phyloP scores from a whole-genome alignment of 2,329 filamentous ascomycete species.

The Aspergillus flavus region DNA sequence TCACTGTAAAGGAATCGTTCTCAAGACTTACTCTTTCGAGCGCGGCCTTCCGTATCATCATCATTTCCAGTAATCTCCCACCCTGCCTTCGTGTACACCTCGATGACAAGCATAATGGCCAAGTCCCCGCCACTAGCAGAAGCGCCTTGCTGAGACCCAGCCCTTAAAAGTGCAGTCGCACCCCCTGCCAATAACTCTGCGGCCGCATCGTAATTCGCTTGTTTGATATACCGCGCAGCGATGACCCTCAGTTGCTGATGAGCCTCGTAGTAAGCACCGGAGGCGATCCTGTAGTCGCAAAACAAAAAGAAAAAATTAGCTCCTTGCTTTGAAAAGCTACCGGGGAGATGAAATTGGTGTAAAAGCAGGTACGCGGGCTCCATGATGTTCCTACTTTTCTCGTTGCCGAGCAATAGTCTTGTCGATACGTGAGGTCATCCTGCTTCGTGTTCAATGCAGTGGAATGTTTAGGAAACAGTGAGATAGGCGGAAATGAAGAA shows the following conservation, averaged over 20 bases:
- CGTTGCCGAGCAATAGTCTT: slow-evolving; percentile 76
- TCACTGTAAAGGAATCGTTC: neutral
- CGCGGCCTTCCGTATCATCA: slow-evolving; percentile 65
- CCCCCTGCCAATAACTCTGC: slow-evolving; percentile 85
- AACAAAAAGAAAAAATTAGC: slow-evolving; percentile 2
- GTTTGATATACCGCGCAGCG: slow-evolving; percentile 89
- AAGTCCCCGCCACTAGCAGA: slow-evolving; percentile 91
- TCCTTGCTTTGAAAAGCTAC: neutral
- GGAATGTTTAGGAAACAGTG: neutral
- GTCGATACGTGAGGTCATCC: slow-evolving; percentile 57
- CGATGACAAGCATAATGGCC: slow-evolving; percentile 80
- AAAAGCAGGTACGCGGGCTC: neutral
- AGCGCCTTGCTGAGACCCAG: slow-evolving; percentile 73
- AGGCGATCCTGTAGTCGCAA: slow-evolving; percentile 66
- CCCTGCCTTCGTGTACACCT: slow-evolving; percentile 87
- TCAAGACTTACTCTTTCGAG: slow-evolving; percentile 55
- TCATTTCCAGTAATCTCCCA: slow-evolving; percentile 59
- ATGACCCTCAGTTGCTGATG: slow-evolving; percentile 98
- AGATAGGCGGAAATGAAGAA: neutral
- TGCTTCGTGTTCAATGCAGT: slow-evolving; percentile 4
- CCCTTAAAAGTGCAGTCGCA: slow-evolving; percentile 72
- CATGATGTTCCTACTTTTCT: slow-evolving; percentile 60
- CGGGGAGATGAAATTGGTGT: neutral
- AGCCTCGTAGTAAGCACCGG: slow-evolving; percentile 95
- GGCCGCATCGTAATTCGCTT: slow-evolving; percentile 79